Evolutionary conservation across 2,329 filamentous ascomycete genomes (phyloP).

Genomic region (Mycocentrospora acerina): DNA sequence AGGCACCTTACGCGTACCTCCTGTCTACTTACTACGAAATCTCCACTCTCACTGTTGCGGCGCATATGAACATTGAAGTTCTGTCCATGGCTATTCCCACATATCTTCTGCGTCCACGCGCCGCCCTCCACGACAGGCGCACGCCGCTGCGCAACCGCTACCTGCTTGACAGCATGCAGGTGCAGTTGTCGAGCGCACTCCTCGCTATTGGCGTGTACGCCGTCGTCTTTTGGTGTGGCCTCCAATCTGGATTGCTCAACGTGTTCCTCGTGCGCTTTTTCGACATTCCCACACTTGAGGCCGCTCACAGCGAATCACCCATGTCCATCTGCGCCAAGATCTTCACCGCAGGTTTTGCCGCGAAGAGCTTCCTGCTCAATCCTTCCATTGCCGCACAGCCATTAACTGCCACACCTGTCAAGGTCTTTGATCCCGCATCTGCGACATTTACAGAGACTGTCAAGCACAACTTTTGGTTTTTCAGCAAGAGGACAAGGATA

Average conservation of each 20-base stretch:
- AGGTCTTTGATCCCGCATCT: constrained; percentile 63
- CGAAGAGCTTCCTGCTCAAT: constrained; percentile 75
- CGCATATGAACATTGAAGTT: constrained; percentile 67
- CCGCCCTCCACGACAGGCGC: constrained; percentile 62
- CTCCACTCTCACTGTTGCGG: constrained; percentile 59
- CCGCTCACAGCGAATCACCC: constrained; percentile 64
- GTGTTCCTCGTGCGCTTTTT: constrained; percentile 74
- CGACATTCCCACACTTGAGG: constrained; percentile 66
- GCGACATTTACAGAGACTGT: constrained; percentile 71
- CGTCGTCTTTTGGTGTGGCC: constrained; percentile 68
- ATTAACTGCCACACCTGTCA: constrained; percentile 48
- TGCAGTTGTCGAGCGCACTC: constrained; percentile 60
- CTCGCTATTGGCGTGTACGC: constrained; percentile 74
- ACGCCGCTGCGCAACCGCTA: constrained; percentile 46
- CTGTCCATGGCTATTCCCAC: constrained; percentile 72
- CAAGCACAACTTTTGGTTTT: constrained; percentile 71
- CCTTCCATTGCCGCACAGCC: constrained; percentile 60
- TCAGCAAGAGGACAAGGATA: constrained; percentile 64
- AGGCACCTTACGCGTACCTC: constrained; percentile 75
- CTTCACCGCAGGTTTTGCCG: constrained; percentile 70
- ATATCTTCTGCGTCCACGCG: constrained; percentile 68
- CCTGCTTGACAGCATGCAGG: constrained; percentile 42
- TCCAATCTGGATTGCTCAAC: constrained; percentile 67
- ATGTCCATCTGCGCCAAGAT: constrained; percentile 53
- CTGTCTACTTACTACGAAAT: constrained; percentile 77